A percentile compares a stretch with the other conserved stretches of the same genome.
phyloP scores from a whole-genome alignment of 306 rosid genomes.

The Ceratonia siliqua region DNA sequence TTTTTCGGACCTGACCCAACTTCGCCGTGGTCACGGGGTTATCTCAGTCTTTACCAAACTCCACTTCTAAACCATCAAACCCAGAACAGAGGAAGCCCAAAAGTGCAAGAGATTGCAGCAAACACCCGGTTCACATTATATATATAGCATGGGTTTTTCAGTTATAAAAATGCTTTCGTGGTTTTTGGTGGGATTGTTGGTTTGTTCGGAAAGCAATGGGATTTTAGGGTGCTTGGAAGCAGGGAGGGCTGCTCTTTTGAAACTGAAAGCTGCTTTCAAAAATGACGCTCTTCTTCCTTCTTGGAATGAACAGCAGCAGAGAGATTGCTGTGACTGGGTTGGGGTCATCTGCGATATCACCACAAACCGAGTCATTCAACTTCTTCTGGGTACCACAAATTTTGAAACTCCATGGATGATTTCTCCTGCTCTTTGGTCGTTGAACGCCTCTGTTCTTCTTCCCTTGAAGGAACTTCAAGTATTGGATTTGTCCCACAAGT shows the following conservation, averaged over 20 bases:
- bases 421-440: conserved; percentile 1
- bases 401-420: background rate
- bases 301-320: background rate
- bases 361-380: conserved; percentile 13
- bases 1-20: no score
- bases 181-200: background rate
- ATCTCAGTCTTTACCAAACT: no score
- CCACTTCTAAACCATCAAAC: no score
- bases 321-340: conserved; percentile 20
- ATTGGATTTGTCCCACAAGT: conserved; percentile 18
- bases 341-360: background rate
- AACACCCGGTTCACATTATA: background rate
- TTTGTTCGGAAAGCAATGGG: background rate
- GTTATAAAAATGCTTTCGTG: background rate
- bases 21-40: no score
- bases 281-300: background rate
- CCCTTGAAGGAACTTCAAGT: conserved; percentile 20
- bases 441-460: conserved; percentile 14
- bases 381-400: background rate
- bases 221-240: conserved; percentile 6
- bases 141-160: background rate
- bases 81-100: no score
- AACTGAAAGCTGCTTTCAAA: background rate
- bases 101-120: no score
- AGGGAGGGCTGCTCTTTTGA: conserved; percentile 9